phyloP scores from a whole-genome alignment of 192 early-diverging fungal species.

The Linderina pennispora region DNA sequence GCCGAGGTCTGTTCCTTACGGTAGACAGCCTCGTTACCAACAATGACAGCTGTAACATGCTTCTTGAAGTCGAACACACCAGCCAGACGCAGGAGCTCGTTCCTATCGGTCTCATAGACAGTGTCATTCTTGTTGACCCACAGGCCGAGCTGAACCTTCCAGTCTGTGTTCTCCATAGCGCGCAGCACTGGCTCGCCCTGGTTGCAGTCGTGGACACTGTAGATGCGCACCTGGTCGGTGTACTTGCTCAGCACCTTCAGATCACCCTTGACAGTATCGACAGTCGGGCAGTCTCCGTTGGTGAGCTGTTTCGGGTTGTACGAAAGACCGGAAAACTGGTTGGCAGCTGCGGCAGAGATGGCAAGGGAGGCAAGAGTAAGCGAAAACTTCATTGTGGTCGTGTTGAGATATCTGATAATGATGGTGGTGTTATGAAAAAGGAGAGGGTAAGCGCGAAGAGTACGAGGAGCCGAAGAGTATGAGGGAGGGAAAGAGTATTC shows the following conservation, averaged over 20 bases:
- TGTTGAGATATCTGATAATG: not conserved
- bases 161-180: slow-evolving; percentile 56
- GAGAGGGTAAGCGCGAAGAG: slow-evolving; percentile 1
- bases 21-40: slow-evolving; percentile 60
- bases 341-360: slow-evolving; percentile 14
- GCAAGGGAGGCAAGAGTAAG: slow-evolving; percentile 21
- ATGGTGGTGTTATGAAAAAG: not conserved
- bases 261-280: slow-evolving; percentile 54
- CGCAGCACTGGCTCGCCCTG: slow-evolving; percentile 53
- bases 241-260: slow-evolving; percentile 49
- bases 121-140: slow-evolving; percentile 55
- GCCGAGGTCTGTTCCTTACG: slow-evolving; percentile 47
- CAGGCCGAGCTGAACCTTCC: slow-evolving; percentile 55
- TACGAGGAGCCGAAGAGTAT: too few species aligned
- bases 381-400: slow-evolving; percentile 21
- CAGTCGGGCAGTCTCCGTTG: slow-evolving; percentile 53
- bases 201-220: slow-evolving; percentile 59
- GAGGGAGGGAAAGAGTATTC: too few species aligned
- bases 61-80: slow-evolving; percentile 37
- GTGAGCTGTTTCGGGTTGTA: slow-evolving; percentile 54
- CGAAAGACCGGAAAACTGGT: slow-evolving; percentile 50
- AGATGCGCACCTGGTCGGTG: slow-evolving; percentile 56
- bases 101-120: slow-evolving; percentile 33
- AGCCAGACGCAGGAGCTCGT: slow-evolving; percentile 37
- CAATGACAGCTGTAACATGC: slow-evolving; percentile 51